A percentile compares a stretch with the other conserved stretches of the same genome.
phyloP scores from a whole-genome alignment of 1,284 basidiomycete species.

The Tremellales sp. region DNA sequence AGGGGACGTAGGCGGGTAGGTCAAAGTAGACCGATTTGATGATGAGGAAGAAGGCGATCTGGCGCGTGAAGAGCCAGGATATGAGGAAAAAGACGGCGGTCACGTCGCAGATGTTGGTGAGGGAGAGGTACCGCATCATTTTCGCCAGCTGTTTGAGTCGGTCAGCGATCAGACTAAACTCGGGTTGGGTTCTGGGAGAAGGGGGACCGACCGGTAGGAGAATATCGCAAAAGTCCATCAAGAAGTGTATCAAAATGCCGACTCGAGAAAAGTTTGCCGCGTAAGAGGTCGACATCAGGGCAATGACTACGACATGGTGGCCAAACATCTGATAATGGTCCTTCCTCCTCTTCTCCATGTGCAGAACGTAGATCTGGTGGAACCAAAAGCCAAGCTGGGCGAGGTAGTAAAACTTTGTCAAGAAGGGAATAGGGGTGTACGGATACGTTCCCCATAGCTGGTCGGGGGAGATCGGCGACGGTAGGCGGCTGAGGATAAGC shows the following conservation, averaged over 20 bases:
- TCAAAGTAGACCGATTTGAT: constrained; percentile 62
- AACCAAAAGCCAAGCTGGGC: constrained; percentile 88
- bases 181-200: background rate
- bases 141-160: constrained; percentile 70
- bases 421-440: constrained; percentile 67
- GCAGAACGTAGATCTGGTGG: constrained; percentile 86
- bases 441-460: constrained; percentile 82
- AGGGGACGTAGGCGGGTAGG: constrained; percentile 53
- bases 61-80: constrained; percentile 84
- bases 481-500: constrained; percentile 74
- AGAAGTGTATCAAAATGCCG: constrained; percentile 78
- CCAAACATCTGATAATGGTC: constrained; percentile 95
- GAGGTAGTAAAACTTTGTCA: constrained; percentile 88
- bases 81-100: constrained; percentile 78
- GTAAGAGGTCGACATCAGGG: constrained; percentile 75
- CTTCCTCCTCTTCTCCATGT: constrained; percentile 87
- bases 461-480: constrained; percentile 64
- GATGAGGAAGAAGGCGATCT: constrained; percentile 68
- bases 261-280: constrained; percentile 78
- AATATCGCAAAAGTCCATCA: constrained; percentile 94
- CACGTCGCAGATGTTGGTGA: constrained; percentile 65
- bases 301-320: constrained; percentile 87
- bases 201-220: constrained; percentile 70
- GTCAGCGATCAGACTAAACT: background rate
- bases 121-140: constrained; percentile 80